Evolutionary conservation across 1,284 basidiomycete species (phyloP), one percentile per base, ranked within the genome.

Genomic region (Erythrobasidium hasegawianum): DNA sequence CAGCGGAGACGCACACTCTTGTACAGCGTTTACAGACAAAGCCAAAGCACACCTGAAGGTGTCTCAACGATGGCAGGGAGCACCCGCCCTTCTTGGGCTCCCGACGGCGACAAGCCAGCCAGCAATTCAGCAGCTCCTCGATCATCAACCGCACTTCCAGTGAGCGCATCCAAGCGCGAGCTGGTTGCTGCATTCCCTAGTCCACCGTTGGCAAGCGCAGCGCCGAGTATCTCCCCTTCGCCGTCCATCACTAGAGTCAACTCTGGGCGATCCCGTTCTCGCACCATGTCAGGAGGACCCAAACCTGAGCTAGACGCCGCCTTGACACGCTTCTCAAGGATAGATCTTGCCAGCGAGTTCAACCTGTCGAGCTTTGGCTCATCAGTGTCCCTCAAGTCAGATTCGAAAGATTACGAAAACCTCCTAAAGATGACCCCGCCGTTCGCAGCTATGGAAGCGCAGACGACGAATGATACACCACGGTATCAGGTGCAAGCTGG

Each of bases 11-110:
- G 54, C 20, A 70, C 69, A 7, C 65, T 70, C 2, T 57, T 70
- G 8, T 60, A 70, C 54, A 67, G 60, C 52, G 69, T 70, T 13
- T 67, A 64, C 60, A 64, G 59, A n/a, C 65, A 67, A 57, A 24
- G 50, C 26, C 50, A 53, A 24, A 47, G 43, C 22, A n/a, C 16
- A 14, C 43, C 43, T 5, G 43, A 47, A 16, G 43, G 43, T 14
- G 22, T 47, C 16, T 47, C 43, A 8, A 5, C 43, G 5, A 5
- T 47, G 43, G 43, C 16, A n/a, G 43, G 16, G 7, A 24, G 22
- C 8, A 47, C 43, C 5, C 33, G 33, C 5, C n/a, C 43, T 24
- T 47, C 43, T 14, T n/a, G 43, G n/a, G 16, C 16, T 18, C 4
- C 43, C 7, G 43, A 47, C 5, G 8, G 16, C n/a, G 22, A 18